phyloP scores from a whole-genome alignment of 2,329 filamentous ascomycete genomes.

The Clarireedia paspali region DNA sequence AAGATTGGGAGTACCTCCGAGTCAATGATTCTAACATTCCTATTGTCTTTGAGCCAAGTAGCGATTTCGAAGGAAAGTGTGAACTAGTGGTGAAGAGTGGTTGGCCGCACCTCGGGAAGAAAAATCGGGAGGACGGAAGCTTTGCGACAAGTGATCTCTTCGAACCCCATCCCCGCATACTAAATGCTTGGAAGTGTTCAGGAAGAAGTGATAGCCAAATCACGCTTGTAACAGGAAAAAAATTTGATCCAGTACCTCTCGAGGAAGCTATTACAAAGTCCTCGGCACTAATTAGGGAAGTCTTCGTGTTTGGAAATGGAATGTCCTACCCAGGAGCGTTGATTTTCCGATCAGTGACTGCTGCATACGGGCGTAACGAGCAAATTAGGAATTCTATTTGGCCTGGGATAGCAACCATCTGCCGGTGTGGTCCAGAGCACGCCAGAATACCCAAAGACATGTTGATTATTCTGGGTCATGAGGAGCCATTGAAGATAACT shows the following conservation, averaged over 20 bases:
- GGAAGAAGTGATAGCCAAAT: conserved; percentile 55
- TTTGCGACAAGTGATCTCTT: conserved; percentile 60
- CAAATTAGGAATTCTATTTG: not conserved
- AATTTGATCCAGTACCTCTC: conserved; percentile 34
- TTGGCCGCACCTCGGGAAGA: conserved; percentile 54
- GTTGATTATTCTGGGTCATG: not conserved
- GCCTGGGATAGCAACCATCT: not conserved
- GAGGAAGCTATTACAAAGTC: conserved; percentile 46
- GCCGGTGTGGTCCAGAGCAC: not conserved
- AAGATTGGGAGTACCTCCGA: conserved; percentile 55
- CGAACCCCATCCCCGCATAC: conserved; percentile 41
- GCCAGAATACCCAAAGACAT: conserved; percentile 1
- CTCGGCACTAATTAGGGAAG: conserved; percentile 39
- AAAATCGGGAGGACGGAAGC: conserved; percentile 45
- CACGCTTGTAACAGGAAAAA: conserved; percentile 55
- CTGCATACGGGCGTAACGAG: conserved; percentile 27
- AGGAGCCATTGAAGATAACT: conserved; percentile 38
- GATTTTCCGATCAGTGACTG: conserved; percentile 37
- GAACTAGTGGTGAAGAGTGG: conserved; percentile 47
- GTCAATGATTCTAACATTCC: no score
- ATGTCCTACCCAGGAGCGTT: conserved; percentile 48
- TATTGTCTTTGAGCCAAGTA: no score
- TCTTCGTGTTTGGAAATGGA: conserved; percentile 54
- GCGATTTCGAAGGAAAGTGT: conserved; percentile 28
- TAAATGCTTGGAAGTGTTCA: conserved; percentile 53